A percentile compares a stretch with the other conserved stretches of the same genome.
Conservation (phyloP, 1,284 basidiomycete species). For the Ceratorhiza oryzae-sativae region DNA sequence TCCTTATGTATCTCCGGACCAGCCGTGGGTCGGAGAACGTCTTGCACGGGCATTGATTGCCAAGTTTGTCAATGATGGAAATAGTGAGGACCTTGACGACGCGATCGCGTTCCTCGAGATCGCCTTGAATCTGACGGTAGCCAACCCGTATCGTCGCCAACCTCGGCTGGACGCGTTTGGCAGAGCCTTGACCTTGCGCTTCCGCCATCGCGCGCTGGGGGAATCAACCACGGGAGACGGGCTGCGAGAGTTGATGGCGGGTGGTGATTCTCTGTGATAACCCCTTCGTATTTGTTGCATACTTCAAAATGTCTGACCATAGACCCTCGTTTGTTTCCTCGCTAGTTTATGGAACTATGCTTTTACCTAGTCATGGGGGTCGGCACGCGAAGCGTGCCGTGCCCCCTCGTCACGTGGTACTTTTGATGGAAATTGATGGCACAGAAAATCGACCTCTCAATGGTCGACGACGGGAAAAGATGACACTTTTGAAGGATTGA, state of each 20-base stretch:
- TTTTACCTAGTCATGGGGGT: background rate
- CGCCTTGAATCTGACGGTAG: conserved; percentile 6
- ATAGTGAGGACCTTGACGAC: conserved; percentile 12
- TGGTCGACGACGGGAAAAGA: too few relatives aligned
- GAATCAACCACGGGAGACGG: background rate
- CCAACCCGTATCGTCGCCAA: conserved; percentile 12
- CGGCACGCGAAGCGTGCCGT: too few relatives aligned
- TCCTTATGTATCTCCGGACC: conserved; percentile 7
- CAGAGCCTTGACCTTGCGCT: conserved; percentile 63
- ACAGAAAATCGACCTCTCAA: too few relatives aligned
- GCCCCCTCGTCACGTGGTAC: too few relatives aligned
- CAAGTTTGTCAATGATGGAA: background rate
- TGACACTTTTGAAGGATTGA: too few relatives aligned
- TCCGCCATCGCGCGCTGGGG: conserved; percentile 78
- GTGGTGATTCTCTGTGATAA: conserved; percentile 27
- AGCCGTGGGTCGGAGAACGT: conserved; percentile 22
- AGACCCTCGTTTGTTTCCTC: background rate
- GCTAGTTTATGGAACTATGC: background rate
- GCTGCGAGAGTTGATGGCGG: background rate
- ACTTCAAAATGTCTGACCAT: background rate
- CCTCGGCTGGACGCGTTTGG: background rate
- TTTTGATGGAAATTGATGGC: too few relatives aligned
- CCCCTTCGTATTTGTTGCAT: too few relatives aligned
- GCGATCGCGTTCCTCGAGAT: conserved; percentile 17
- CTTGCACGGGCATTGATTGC: conserved; percentile 8